These are phyloP conservation scores for Lachnellula suecica DNA, from an alignment of 2,329 filamentous ascomycete species.

Conservation along the genomic window DNA sequence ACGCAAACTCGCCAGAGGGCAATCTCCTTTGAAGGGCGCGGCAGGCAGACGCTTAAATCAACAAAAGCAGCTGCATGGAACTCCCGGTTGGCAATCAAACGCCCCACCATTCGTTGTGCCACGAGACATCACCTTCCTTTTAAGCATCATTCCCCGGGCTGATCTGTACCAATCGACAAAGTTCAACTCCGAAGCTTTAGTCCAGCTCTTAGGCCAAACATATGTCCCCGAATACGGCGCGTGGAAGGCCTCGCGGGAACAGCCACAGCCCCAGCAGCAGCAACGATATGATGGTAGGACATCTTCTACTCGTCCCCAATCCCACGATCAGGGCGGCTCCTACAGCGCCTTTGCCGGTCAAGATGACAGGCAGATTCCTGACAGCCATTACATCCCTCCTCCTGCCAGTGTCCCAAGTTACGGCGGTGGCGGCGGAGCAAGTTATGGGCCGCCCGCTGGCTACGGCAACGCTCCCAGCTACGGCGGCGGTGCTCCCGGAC, in stretches of 20 bases:
- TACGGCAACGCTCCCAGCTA: not conserved
- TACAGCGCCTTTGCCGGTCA: conserved; percentile 6
- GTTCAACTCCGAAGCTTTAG: conserved; percentile 70
- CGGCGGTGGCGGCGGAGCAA: not conserved
- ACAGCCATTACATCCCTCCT: not conserved
- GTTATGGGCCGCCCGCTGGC: not conserved
- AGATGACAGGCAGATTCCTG: conserved; percentile 7
- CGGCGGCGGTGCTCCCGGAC: not conserved
- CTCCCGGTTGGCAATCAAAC: conserved; percentile 33
- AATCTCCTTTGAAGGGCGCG: conserved; percentile 88
- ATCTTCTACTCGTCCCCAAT: conserved; percentile 11
- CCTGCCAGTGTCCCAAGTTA: conserved; percentile 5
- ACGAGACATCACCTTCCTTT: conserved; percentile 58
- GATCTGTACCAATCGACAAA: conserved; percentile 68
- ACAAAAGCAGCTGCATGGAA: conserved; percentile 49
- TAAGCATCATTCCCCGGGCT: conserved; percentile 63
- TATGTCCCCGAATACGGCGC: conserved; percentile 60
- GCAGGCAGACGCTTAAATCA: conserved; percentile 84
- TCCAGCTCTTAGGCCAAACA: conserved; percentile 69
- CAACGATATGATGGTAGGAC: conserved; percentile 30
- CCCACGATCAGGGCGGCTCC: conserved; percentile 2
- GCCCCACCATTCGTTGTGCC: conserved; percentile 66
- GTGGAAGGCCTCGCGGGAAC: conserved; percentile 47
- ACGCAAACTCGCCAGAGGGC: conserved; percentile 84
- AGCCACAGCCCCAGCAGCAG: conserved; percentile 20